A percentile compares a stretch with the other conserved stretches of the same genome.
These are phyloP conservation scores for Jamesozyma spencerorum DNA, from an alignment of 805 yeast species.

Conservation along the genomic window DNA sequence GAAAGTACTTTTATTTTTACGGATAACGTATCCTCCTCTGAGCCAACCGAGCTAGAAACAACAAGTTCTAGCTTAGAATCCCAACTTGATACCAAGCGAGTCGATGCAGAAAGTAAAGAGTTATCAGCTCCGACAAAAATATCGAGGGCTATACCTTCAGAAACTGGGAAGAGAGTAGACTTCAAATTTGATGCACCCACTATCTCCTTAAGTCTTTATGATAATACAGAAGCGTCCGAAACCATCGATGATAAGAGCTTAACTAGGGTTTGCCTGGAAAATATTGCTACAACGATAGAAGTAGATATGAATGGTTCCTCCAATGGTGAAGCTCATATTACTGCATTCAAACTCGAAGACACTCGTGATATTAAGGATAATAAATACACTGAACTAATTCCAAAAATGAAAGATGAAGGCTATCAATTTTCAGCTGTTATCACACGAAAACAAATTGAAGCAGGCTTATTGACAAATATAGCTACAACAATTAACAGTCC, in stretches of 20 bases:
- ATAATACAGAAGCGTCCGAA: slow-evolving; percentile 35
- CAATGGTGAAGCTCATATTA: slow-evolving; percentile 51
- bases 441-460: slow-evolving; percentile 34
- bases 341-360: slow-evolving; percentile 73
- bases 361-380: slow-evolving; percentile 52
- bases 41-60: background rate
- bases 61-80: background rate
- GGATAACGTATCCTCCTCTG: background rate
- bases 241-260: slow-evolving; percentile 36
- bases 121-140: too few relatives aligned
- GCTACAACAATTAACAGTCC: slow-evolving; percentile 73
- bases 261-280: slow-evolving; percentile 52
- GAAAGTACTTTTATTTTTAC: slow-evolving; percentile 30
- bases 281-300: slow-evolving; percentile 41
- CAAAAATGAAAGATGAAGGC: slow-evolving; percentile 50
- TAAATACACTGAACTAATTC: slow-evolving; percentile 73
- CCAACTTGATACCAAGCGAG: background rate
- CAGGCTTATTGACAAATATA: slow-evolving; percentile 37
- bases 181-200: slow-evolving; percentile 53
- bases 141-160: background rate
- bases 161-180: slow-evolving; percentile 17
- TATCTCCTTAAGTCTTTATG: slow-evolving; percentile 52
- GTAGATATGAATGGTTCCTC: slow-evolving; percentile 48
- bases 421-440: slow-evolving; percentile 62
- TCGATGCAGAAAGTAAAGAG: background rate